phyloP scores from a whole-genome alignment of 257 asterid species.

The Petunia secreta region DNA sequence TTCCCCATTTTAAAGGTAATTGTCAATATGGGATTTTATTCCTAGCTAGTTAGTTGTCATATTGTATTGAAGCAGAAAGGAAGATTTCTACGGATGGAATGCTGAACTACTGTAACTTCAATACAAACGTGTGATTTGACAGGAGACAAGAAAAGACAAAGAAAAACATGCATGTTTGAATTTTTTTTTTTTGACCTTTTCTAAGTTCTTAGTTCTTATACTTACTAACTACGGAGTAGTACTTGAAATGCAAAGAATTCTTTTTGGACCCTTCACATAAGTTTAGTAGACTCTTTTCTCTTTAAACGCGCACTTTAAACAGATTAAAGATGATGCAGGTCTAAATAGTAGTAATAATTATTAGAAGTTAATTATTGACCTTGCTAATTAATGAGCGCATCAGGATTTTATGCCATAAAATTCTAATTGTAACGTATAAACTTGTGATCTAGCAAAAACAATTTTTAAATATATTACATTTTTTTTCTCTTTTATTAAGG shows the following conservation, averaged over 20 bases:
- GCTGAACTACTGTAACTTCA: conserved; percentile 31
- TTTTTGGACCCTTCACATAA: conserved; percentile 37
- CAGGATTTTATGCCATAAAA: no score
- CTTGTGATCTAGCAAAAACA: no score
- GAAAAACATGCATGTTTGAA: not conserved
- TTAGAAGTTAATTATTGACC: not conserved
- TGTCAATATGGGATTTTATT: not conserved
- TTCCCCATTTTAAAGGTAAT: no score
- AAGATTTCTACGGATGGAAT: not conserved
- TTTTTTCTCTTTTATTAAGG: no score
- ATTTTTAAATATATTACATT: no score
- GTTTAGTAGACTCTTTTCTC: conserved; percentile 26
- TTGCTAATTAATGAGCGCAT: not conserved
- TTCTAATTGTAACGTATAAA: no score
- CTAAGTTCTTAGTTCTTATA: not conserved
- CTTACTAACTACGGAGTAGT: not conserved
- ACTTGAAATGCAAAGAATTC: not conserved
- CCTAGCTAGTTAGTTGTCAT: no score
- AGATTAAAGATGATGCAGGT: not conserved
- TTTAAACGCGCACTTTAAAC: not conserved
- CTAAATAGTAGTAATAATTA: not conserved
- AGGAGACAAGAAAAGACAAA: conserved; percentile 10
- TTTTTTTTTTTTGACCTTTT: conserved; percentile 31
- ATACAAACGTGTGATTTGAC: conserved; percentile 36
- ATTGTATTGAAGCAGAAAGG: not conserved